These are phyloP conservation scores for Acephala macrosclerotiorum DNA, from an alignment of 2,329 filamentous ascomycete genomes.

Conservation along the genomic window DNA sequence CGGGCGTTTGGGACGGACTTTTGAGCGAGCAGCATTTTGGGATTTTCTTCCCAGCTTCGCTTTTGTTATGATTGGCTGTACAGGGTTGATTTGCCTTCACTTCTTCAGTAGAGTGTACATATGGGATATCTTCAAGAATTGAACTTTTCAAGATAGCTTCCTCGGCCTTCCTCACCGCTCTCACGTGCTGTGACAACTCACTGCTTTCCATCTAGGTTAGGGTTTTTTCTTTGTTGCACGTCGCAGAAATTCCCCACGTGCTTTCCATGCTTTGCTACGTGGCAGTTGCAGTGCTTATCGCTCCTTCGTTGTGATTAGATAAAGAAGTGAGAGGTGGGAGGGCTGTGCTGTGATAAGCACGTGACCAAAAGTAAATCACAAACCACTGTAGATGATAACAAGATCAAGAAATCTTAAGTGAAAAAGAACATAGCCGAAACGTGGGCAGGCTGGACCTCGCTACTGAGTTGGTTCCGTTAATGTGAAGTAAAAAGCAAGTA, in stretches of 20 bases:
- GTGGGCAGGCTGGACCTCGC: no score
- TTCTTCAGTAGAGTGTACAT: not conserved
- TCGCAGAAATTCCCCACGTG: not conserved
- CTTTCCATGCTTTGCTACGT: not conserved
- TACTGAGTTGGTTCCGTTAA: no score
- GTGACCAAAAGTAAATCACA: no score
- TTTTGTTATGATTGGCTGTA: no score
- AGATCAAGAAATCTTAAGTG: no score
- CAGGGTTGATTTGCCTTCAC: not conserved
- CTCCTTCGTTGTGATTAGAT: not conserved
- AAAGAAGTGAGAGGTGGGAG: not conserved
- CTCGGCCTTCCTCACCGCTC: not conserved
- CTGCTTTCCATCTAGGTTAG: no score
- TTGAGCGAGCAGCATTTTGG: not conserved
- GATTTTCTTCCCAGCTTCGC: not conserved
- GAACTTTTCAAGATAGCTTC: not conserved
- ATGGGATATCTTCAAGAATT: not conserved
- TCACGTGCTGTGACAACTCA: no score
- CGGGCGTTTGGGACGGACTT: no score
- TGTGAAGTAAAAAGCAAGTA: no score
- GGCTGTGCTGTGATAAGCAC: no score
- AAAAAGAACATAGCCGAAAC: no score
- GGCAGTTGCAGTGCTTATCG: not conserved
- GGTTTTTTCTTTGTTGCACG: constrained; percentile 12
- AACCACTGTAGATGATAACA: no score